A percentile compares a stretch with the other conserved stretches of the same genome.
Conservation (phyloP, 106 monocot genomes). For the Acorus gramineus region DNA sequence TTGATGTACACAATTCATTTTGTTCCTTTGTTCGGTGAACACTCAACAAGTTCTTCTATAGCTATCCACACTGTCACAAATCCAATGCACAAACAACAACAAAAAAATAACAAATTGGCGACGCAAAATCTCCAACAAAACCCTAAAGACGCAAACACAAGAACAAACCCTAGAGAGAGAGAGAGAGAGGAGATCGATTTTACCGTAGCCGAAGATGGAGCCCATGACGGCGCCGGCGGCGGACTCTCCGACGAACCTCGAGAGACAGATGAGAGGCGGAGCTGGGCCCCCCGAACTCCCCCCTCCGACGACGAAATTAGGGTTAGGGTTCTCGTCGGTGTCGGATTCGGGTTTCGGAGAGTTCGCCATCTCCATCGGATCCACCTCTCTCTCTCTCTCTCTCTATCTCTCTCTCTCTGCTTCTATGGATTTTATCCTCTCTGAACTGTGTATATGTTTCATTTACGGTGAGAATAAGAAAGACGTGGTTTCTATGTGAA, state of each 20-base stretch:
- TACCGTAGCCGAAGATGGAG: slow-evolving; percentile 22
- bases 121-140: background rate
- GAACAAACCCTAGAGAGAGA: background rate
- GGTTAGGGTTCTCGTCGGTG: background rate
- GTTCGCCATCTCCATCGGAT: no score
- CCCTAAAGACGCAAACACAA: background rate
- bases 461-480: no score
- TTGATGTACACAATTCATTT: no score
- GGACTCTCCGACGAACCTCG: slow-evolving; percentile 11
- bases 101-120: background rate
- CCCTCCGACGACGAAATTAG: background rate
- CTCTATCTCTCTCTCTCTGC: no score
- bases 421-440: no score
- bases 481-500: no score
- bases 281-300: background rate
- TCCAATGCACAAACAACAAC: no score
- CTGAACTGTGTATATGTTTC: no score
- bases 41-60: no score
- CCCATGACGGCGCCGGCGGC: slow-evolving; percentile 21
- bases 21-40: no score
- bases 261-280: slow-evolving; percentile 10
- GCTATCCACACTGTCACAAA: no score
- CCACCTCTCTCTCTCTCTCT: no score
- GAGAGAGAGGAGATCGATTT: background rate
- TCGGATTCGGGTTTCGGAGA: background rate